Conservation (phyloP, 2,329 filamentous ascomycete species). For the Cytospora paraplurivora region DNA sequence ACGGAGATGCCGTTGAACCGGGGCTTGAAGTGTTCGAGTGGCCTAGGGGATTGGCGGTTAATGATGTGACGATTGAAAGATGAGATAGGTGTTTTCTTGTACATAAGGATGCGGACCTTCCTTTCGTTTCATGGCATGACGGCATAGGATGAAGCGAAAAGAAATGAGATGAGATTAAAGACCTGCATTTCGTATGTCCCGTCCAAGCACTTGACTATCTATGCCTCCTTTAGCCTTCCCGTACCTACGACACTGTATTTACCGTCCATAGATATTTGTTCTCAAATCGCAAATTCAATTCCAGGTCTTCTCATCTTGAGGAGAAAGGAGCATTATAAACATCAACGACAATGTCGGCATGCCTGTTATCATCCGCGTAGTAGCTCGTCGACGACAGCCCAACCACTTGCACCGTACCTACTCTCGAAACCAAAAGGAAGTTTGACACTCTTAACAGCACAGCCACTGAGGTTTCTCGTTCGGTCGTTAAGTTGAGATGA, state of each 20-base stretch:
- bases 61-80: conserved; percentile 7
- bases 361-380: too few species aligned
- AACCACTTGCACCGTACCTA: too few species aligned
- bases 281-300: background rate
- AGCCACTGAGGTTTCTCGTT: too few species aligned
- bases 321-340: too few species aligned
- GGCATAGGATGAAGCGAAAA: too few species aligned
- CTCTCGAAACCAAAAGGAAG: too few species aligned
- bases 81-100: background rate
- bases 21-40: conserved; percentile 25
- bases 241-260: background rate
- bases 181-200: background rate
- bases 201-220: background rate
- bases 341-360: too few species aligned
- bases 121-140: background rate
- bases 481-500: too few species aligned
- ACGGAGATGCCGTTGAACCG: conserved; percentile 21
- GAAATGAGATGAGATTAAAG: background rate
- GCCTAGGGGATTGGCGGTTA: conserved; percentile 22
- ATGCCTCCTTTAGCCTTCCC: background rate
- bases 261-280: background rate
- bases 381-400: too few species aligned
- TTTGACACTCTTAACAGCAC: too few species aligned
- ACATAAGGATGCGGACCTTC: background rate
- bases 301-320: too few species aligned